Percentiles rank a stretch among this genome's conserved stretches.
Conservation (phyloP, 2,329 filamentous ascomycete genomes). For the Alternaria gaisen region DNA sequence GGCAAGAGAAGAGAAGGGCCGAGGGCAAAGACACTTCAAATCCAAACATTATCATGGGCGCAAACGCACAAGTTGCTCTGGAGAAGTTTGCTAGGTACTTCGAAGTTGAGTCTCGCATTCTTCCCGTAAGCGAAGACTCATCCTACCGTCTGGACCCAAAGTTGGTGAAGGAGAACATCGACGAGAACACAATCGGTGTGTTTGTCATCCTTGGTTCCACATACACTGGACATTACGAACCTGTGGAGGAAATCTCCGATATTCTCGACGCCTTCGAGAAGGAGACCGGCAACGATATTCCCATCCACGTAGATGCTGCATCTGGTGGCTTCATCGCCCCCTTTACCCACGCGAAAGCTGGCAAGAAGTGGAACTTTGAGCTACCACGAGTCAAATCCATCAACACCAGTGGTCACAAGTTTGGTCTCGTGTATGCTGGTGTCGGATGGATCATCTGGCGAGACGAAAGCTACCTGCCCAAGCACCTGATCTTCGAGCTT, state of each 20-base stretch:
- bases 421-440: slow-evolving; percentile 71
- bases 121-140: slow-evolving; percentile 69
- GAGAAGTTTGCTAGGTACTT: slow-evolving; percentile 80
- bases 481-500: slow-evolving; percentile 74
- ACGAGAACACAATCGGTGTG: slow-evolving; percentile 80
- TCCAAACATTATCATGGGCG: slow-evolving; percentile 79
- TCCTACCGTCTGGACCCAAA: slow-evolving; percentile 70
- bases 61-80: slow-evolving; percentile 76
- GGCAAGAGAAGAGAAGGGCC: slow-evolving; percentile 70
- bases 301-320: slow-evolving; percentile 71
- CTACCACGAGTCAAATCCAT: slow-evolving; percentile 71
- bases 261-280: slow-evolving; percentile 71
- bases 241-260: slow-evolving; percentile 72
- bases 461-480: slow-evolving; percentile 70
- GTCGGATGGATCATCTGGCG: slow-evolving; percentile 69
- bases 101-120: slow-evolving; percentile 73
- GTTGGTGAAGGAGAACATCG: slow-evolving; percentile 71
- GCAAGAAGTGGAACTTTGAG: slow-evolving; percentile 70
- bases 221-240: slow-evolving; percentile 78
- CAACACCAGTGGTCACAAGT: slow-evolving; percentile 71
- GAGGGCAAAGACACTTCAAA: slow-evolving; percentile 69
- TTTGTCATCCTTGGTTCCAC: slow-evolving; percentile 77
- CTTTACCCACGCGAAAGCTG: slow-evolving; percentile 65
- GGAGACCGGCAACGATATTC: slow-evolving; percentile 69
- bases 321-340: slow-evolving; percentile 70